phyloP scores from a whole-genome alignment of 306 rosid species.

The Macrotyloma uniflorum region DNA sequence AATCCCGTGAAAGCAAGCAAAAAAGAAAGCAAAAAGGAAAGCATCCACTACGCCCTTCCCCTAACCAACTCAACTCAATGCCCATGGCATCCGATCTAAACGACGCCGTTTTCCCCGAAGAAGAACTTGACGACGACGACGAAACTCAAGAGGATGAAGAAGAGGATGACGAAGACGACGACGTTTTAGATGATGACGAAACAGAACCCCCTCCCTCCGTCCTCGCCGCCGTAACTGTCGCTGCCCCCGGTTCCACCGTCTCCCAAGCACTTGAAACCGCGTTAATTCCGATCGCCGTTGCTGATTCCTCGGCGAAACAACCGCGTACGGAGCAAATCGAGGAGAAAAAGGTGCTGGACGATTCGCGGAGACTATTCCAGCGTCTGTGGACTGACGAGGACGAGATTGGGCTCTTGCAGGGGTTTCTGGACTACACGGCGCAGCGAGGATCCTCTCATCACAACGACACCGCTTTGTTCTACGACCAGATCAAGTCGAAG shows the following conservation, averaged over 20 bases:
- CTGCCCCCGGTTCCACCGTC: constrained; percentile 21
- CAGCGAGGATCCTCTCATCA: constrained; percentile 41
- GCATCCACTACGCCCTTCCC: not conserved
- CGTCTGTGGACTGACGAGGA: constrained; percentile 67
- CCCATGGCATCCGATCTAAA: constrained; percentile 55
- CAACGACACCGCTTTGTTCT: constrained; percentile 44
- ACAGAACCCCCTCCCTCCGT: constrained; percentile 31
- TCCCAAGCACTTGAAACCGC: not conserved
- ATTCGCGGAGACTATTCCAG: constrained; percentile 46
- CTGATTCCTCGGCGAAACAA: constrained; percentile 36
- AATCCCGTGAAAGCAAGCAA: not conserved
- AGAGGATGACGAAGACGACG: constrained; percentile 55
- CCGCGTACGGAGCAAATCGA: constrained; percentile 43
- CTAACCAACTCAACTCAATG: constrained; percentile 36
- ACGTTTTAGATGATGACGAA: constrained; percentile 38
- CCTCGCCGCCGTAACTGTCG: not conserved
- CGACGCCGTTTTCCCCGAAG: constrained; percentile 61
- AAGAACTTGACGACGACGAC: constrained; percentile 58
- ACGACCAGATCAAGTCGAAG: constrained; percentile 50
- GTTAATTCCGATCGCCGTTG: constrained; percentile 11
- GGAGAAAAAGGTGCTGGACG: constrained; percentile 51
- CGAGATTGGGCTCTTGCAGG: constrained; percentile 61
- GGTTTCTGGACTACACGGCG: constrained; percentile 52
- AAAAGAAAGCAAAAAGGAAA: too few species aligned
- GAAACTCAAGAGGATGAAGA: constrained; percentile 52